Evolutionary conservation across 768 basidiomycete species (phyloP), one percentile per base, ranked within the genome.

Genomic region (Hericium coralloides): DNA sequence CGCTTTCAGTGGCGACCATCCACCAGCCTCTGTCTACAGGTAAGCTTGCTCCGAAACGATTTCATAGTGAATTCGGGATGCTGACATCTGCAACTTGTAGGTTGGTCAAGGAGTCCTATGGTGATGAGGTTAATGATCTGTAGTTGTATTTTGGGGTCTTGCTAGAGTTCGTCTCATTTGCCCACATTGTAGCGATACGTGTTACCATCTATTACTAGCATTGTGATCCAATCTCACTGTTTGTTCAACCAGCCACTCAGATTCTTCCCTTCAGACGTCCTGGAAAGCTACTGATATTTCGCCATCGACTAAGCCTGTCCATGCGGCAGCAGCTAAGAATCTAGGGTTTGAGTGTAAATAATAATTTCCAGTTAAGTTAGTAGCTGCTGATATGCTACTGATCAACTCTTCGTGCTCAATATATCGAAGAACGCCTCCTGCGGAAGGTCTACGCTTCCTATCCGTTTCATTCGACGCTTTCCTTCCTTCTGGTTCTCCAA

Each of bases 371-470:
- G 22, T n/a, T n/a, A 49, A 20, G 12, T 2, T 45, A n/a, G 9
- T 26, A 18, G 17, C 14, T 14, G 25, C 49, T 15, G 15, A 25
- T 12, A 17, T 23, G 26, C 20, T 18, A 12, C 5, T 58, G 52
- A 64, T 45, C 52, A 47, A 49, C 74, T 73, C 66, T 81, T 86
- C 49, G 78, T 79, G 65, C 84, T 82, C 59, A 98, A 75, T 54
- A 98, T 86, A 60, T 91, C 83, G 70, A 89, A 97, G 79, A 99
- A 98, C 1, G 95, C 95, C 65, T 95, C 92, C 65, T 97, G 93
- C 31, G 95, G 94, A 43, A 99, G 80, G 59, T 92, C 85, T 52
- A 98, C 91, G 56, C 76, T 84, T 38, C 94, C 93, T 53, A 95
- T 77, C 59, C 83, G 82, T 73, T 95, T 98, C 81, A 98, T 87